Evolutionary conservation across 768 basidiomycete genomes (phyloP).

Genomic region (Suillus clintonianus): DNA sequence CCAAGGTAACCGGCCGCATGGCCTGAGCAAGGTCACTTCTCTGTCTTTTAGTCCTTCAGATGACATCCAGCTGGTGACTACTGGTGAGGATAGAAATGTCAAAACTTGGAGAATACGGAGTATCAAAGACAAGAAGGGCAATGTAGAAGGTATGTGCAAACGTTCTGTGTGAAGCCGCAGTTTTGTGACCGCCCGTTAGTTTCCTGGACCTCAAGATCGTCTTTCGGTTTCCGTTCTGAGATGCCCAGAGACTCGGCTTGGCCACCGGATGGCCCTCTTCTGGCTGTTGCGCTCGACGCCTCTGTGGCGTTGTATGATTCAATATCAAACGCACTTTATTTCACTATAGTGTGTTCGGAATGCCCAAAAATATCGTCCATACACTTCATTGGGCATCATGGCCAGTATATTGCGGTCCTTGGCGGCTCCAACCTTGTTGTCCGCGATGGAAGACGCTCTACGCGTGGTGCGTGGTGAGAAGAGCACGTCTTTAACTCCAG

Average conservation of each 20-base stretch:
- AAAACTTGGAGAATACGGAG: slow-evolving; percentile 78
- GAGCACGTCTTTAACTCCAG: no score
- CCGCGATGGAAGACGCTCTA: no score
- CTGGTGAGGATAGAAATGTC: slow-evolving; percentile 71
- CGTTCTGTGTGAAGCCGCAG: neutral
- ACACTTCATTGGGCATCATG: slow-evolving; percentile 69
- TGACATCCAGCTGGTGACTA: slow-evolving; percentile 61
- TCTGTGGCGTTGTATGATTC: slow-evolving; percentile 79
- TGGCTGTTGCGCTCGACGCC: slow-evolving; percentile 70
- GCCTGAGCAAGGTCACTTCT: slow-evolving; percentile 57
- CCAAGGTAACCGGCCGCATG: slow-evolving; percentile 91
- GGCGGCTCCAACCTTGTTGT: slow-evolving; percentile 54
- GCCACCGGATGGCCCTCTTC: slow-evolving; percentile 84
- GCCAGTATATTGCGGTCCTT: slow-evolving; percentile 67
- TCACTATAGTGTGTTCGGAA: slow-evolving; percentile 60
- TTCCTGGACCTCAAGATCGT: slow-evolving; percentile 82
- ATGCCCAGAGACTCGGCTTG: slow-evolving; percentile 68
- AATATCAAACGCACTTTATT: slow-evolving; percentile 56
- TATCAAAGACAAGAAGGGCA: slow-evolving; percentile 45
- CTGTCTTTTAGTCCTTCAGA: slow-evolving; percentile 67
- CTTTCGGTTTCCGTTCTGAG: slow-evolving; percentile 67
- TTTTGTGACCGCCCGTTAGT: slow-evolving; percentile 17
- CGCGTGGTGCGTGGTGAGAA: no score
- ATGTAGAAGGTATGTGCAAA: slow-evolving; percentile 50
- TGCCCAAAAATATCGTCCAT: slow-evolving; percentile 45